Evolutionary conservation across 495 filamentous ascomycete genomes (phyloP), one percentile per base, ranked within the genome.

Genomic region (Lindgomyces ingoldianus): DNA sequence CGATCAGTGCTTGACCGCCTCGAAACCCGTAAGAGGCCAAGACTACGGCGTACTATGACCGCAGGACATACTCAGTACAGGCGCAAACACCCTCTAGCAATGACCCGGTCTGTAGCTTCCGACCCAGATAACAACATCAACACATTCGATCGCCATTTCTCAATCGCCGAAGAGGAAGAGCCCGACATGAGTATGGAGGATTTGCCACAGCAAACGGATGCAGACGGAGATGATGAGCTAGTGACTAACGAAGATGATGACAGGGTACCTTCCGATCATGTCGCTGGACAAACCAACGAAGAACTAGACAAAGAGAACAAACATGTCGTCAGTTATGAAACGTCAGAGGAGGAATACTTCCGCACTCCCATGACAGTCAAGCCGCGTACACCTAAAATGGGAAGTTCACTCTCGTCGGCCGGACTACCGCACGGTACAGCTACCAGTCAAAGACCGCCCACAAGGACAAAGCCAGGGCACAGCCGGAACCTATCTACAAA

Each of bases 211-310:
- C 80, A 89, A 65, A 90, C 87, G 1, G 91, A 91, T 67, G 91
- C 83, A 33, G 91, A 96, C 74, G 91, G 89, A 2, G 91, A 96
- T 67, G 91, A 96, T 66, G 91, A 96, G 74, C 80, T 91, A n/a
- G 82, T 91, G n/a, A 92, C 89, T 0, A 88, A 89, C 42, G 87
- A 89, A 26, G 84, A 87, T 44, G 84, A 87, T 36, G 64, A 74
- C 48, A 10, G 54, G 51, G 18, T 57, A 56, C 74, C 74, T 27
- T 52, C 58, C 10, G 75, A 76, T 16, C 44, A 19, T 3, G 49
- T 27, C 12, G 70, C 70, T 22, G 72, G 72, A 19, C 53, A 72
- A 1, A 70, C 71, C 1, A 51, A 45, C 16, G 19, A 29, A 26
- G 47, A 26, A 25, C 57, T 47, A 4, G 48, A 69, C 53, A 69